Conservation (phyloP, 2,329 filamentous ascomycete species). For the Apiospora koreana region DNA sequence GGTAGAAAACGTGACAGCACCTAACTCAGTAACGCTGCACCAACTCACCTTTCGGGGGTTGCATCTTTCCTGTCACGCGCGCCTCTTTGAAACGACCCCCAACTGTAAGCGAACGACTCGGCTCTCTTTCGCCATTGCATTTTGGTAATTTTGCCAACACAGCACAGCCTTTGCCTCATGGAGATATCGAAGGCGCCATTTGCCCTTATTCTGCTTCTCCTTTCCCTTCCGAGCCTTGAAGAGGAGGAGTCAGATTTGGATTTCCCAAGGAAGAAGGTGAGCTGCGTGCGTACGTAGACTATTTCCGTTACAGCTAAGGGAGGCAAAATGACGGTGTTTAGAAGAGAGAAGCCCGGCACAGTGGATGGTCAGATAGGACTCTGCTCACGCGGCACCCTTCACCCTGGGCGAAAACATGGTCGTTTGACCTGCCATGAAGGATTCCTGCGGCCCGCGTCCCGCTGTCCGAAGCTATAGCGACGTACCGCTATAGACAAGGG, state of each 20-base stretch:
- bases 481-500: neutral
- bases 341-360: neutral
- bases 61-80: neutral
- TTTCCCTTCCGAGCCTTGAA: neutral
- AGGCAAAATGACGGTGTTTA: no score
- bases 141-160: neutral
- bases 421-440: neutral
- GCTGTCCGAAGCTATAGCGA: neutral
- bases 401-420: neutral
- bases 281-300: neutral
- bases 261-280: neutral
- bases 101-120: neutral
- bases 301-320: neutral
- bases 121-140: neutral
- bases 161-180: neutral
- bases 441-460: neutral
- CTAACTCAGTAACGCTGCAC: neutral
- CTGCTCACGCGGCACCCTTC: neutral
- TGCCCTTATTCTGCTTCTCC: neutral
- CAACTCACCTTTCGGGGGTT: neutral
- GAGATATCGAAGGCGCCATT: neutral
- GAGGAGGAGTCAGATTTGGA: no score
- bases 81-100: constrained; percentile 7
- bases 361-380: neutral
- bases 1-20: constrained; percentile 6